Conservation (phyloP, 805 yeast genomes). For the Schwanniomyces vanrijiae region DNA sequence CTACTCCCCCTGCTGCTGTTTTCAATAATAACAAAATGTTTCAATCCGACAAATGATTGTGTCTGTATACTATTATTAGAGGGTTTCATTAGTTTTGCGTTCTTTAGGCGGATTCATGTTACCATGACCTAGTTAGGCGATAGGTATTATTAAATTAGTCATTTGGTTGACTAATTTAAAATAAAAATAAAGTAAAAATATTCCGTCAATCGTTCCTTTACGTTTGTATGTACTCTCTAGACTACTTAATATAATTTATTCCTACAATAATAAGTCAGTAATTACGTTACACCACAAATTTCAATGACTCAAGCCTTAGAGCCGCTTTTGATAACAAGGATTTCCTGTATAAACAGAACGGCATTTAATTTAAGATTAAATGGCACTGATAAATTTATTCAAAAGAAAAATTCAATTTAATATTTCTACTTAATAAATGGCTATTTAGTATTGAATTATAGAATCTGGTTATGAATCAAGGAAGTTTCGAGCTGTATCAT, state of each 20-base stretch:
- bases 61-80: not conserved
- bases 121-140: not conserved
- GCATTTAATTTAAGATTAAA: not conserved
- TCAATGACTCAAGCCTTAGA: not conserved
- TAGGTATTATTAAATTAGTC: not conserved
- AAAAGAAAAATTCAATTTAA: not conserved
- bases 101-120: not conserved
- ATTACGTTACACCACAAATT: not conserved
- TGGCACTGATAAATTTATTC: not conserved
- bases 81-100: not conserved
- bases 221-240: not conserved
- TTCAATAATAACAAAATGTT: conserved; percentile 10
- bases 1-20: conserved; percentile 15
- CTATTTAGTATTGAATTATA: not conserved
- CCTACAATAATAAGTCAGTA: not conserved
- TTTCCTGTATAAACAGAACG: not conserved
- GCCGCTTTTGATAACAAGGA: not conserved
- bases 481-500: conserved; percentile 22
- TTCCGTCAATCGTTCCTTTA: not conserved
- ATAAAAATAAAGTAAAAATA: not conserved
- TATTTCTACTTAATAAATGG: not conserved
- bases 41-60: conserved; percentile 6
- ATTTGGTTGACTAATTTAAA: not conserved
- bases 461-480: conserved; percentile 1
- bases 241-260: not conserved